Base-by-base conservation (phyloP, 495 filamentous ascomycete species). In the Penicillium cataractarum region DNA sequence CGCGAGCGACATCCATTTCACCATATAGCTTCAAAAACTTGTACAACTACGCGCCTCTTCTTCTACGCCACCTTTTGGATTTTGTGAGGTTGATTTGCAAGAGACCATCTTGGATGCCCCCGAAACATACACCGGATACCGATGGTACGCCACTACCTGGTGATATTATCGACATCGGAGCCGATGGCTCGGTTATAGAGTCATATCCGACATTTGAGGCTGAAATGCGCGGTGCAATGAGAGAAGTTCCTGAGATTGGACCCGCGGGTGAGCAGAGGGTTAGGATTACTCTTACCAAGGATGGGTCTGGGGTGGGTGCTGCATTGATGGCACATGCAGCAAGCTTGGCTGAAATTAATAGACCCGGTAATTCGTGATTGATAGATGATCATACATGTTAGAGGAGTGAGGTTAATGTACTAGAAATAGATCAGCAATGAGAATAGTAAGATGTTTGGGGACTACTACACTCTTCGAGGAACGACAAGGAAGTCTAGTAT, bases 231-330 rank as follows among this genome's bases (percentile, higher is more conserved):
- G 67, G 66, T 22, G 76, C 76, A 7, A 48, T 77, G 40, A 53
- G 68, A 33, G 75, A 76, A 21, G 61, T 77, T 13, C 57, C 63
- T 4, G 72, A 68, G 26, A 68, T 78, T 55, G 75, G 75, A 24
- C 10, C 17, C 9, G 21, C 44, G 17, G 75, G 76, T 12, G 76
- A 78, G 62, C 67, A 66, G 51, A 64, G 66, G 55, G 64, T 78
- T 3, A 55, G 70, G 49, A 75, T 78, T 58, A 66, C 67, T 1
- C 68, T 77, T 29, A 65, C 76, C 5, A 76, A 76, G 48, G 75
- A 78, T 66, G 76, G 76, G n/a, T 76, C 74, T 55, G 72, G 75
- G 17, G 70, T 78, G 50, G 76, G 76, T 8, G 76, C 76, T 22
- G 76, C 76, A 26, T 42, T 78, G 63, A 76, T 76, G 57, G 76